Base-by-base conservation (phyloP, 768 basidiomycete species). In the Sistotremastrum suecicum region DNA sequence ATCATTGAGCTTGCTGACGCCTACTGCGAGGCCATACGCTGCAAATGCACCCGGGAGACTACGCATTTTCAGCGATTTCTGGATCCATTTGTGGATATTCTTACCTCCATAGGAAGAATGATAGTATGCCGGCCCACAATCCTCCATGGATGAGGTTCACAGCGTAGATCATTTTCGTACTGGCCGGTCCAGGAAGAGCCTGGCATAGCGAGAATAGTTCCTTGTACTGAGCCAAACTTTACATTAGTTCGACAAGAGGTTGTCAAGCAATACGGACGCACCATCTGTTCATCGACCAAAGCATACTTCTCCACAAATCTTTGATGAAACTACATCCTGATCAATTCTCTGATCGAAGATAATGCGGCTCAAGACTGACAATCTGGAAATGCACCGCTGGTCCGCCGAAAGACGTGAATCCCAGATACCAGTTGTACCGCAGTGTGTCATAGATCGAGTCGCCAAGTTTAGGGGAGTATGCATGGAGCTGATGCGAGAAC, bases 311-410 rank as follows among this genome's bases (percentile, higher is more conserved):
- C 54, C 2, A 63, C 62, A 42, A 63, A 62, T 3, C 49, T 47
- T 48, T 68, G 62, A 39, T 68, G 62, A 11, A 68, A 58, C 65
- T 64, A 66, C n/a, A 64, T 55, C 48, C 44, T 60, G 57, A 2
- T 58, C 60, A 29, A 52, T 35, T 8, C 62, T 62, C 42, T 67
- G 62, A 3, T 67, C 65, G 46, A 67, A 67, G 37, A 59, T 10
- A 11, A 12, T 8, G 9, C 30, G 28, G 28, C 39, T 42, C 50
- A n/a, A 60, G 55, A 45, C 66, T 63, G 11, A 72, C 62, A 39
- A 72, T 66, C 43, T 70, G 65, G 50, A 74, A 68, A 52, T 74
- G 69, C 3, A 69, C 69, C 1, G 64, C 63, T 4, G 71, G 71
- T 1, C 72, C 72, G 9, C 72, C 72, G 53, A 74, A 76, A 1